A percentile compares a stretch with the other conserved stretches of the same genome.
phyloP scores from a whole-genome alignment of 140 eudicot genomes.

The Anethum foeniculum region DNA sequence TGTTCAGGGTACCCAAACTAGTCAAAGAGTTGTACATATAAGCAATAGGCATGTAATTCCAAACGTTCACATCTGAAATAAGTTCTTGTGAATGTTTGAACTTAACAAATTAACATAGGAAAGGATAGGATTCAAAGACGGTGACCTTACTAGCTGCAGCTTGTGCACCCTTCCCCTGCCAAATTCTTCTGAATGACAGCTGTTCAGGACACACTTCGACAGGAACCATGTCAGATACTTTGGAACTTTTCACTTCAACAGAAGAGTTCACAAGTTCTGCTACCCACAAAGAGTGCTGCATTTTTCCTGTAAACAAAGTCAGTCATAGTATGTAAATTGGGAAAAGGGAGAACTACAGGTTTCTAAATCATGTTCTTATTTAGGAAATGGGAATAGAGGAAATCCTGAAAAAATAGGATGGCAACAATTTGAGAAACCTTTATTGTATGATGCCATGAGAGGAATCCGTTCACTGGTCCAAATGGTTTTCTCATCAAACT shows the following conservation, averaged over 20 bases:
- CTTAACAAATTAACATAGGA: background rate
- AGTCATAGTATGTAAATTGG: constrained; percentile 10
- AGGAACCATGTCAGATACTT: constrained; percentile 29
- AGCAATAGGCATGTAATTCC: background rate
- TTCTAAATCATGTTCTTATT: background rate
- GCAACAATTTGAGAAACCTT: constrained; percentile 39
- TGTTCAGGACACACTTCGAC: constrained; percentile 39
- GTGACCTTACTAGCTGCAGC: constrained; percentile 90
- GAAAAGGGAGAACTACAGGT: background rate
- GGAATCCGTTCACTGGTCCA: constrained; percentile 89
- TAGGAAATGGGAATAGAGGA: background rate
- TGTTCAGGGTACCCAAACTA: background rate
- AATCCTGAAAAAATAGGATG: background rate
- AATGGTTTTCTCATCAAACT: constrained; percentile 87
- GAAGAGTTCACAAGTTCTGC: constrained; percentile 46
- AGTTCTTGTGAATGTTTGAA: background rate
- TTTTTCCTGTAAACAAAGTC: constrained; percentile 48
- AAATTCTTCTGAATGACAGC: constrained; percentile 73
- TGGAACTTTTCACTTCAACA: constrained; percentile 30
- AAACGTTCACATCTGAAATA: background rate
- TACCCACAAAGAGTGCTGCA: constrained; percentile 90
- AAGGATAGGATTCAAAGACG: background rate
- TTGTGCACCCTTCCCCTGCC: constrained; percentile 95
- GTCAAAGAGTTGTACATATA: background rate
- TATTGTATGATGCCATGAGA: constrained; percentile 81